A percentile compares a stretch with the other conserved stretches of the same genome.
Conservation (phyloP, 495 filamentous ascomycete genomes). For the Tetracladium marchalianum region DNA sequence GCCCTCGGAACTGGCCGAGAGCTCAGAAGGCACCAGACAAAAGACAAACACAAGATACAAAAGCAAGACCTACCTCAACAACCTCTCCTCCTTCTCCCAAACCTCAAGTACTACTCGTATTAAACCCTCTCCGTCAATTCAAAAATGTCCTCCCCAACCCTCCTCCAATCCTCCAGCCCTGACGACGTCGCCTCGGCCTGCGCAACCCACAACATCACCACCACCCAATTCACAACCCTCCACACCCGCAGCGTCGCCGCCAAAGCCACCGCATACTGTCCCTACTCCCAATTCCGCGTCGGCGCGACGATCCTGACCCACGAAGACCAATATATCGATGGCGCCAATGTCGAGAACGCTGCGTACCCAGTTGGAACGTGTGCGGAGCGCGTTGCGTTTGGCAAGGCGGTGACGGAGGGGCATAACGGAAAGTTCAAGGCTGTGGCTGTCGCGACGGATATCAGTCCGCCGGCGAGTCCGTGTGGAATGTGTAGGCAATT, state of each 20-base stretch:
- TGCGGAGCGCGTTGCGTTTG: slow-evolving; percentile 82
- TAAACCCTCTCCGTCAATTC: too few species aligned
- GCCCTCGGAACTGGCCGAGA: too few species aligned
- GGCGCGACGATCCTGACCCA: slow-evolving; percentile 68
- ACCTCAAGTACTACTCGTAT: too few species aligned
- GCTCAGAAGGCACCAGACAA: too few species aligned
- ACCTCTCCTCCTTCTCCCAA: too few species aligned
- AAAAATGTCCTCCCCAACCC: background rate
- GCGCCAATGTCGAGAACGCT: slow-evolving; percentile 93
- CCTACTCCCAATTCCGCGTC: slow-evolving; percentile 89
- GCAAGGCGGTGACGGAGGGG: slow-evolving; percentile 65
- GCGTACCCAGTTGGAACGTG: slow-evolving; percentile 87
- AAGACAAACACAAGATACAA: too few species aligned
- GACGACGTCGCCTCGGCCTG: slow-evolving; percentile 12
- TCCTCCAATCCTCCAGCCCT: slow-evolving; percentile 6
- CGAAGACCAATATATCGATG: slow-evolving; percentile 51
- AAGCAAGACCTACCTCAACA: too few species aligned
- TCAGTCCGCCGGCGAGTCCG: slow-evolving; percentile 56
- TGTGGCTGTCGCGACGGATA: slow-evolving; percentile 78
- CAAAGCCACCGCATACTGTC: slow-evolving; percentile 76
- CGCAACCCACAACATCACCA: slow-evolving; percentile 38
- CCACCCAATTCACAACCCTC: slow-evolving; percentile 51
- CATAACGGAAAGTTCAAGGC: slow-evolving; percentile 59
- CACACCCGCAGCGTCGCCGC: slow-evolving; percentile 48
- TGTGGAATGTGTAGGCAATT: slow-evolving; percentile 64